A percentile compares a stretch with the other conserved stretches of the same genome.
Evolutionary conservation across 2,329 filamentous ascomycete genomes (phyloP).

Genomic region (Venturia effusa): DNA sequence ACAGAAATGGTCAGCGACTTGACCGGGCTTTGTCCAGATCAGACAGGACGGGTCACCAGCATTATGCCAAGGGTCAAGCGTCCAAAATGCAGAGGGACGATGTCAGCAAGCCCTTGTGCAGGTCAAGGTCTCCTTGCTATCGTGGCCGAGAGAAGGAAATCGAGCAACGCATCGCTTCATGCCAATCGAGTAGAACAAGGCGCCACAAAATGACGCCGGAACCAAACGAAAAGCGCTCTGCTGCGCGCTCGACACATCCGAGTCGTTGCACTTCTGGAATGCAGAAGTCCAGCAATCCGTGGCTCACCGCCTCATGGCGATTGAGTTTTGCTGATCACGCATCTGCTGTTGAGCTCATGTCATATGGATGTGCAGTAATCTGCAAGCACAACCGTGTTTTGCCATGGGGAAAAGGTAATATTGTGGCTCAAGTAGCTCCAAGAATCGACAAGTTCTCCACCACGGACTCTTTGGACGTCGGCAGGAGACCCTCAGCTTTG

Average conservation of each 20-base stretch:
- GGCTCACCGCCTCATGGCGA: neutral
- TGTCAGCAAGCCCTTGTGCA: neutral
- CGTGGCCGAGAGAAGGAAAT: neutral
- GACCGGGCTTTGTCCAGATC: no score
- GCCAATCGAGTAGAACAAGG: neutral
- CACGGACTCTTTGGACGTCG: no score
- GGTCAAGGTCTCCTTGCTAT: neutral
- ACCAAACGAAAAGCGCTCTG: no score
- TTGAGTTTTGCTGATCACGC: neutral
- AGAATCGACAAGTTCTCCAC: no score
- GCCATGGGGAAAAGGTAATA: no score
- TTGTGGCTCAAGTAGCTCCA: no score
- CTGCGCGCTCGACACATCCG: neutral
- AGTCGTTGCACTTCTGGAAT: neutral
- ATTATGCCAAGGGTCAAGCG: no score
- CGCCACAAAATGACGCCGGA: neutral
- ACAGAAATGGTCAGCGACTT: no score
- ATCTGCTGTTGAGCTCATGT: neutral
- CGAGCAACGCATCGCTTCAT: neutral
- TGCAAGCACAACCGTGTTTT: slow-evolving; percentile 1
- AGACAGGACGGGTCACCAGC: no score
- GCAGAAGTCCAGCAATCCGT: neutral
- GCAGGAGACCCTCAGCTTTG: no score
- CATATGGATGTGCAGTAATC: neutral
- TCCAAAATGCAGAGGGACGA: no score